Evolutionary conservation across 331 rosid genomes (phyloP), one percentile per base, ranked within the genome.

Genomic region (Spiraea crenata): DNA sequence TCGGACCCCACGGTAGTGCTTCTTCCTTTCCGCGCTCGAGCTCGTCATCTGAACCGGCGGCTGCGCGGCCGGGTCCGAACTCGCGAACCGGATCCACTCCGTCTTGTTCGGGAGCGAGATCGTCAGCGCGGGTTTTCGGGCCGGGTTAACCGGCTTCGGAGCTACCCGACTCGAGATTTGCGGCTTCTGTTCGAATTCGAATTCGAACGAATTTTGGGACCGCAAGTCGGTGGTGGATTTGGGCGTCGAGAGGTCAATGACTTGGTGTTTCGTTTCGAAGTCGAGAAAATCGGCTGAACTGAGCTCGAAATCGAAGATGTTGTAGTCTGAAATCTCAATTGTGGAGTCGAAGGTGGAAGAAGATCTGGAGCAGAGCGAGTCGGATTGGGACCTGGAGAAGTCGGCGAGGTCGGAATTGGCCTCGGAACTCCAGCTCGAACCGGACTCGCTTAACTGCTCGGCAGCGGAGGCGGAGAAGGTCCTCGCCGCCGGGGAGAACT

Each of bases 1-100:
- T 3, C 98, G 82, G 19, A 92, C 98, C 0, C 98, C 98, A 38
- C 98, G 76, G 84, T 92, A 92, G 77, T 83, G 95, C 71, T 57
- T 80, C 67, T 73, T 82, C 84, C 56, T 85, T 31, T 57, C 83
- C 7, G 14, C 57, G 9, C 50, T 72, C 6, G 74, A 20, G 0
- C 16, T 62, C 15, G 61, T n/a, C 12, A 52, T 74, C 80, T 56
- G 58, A 16, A 40, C 74, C 7, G 12, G 31, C 63, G 67, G 73
- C 4, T 67, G 41, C 52, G 17, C 15, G 57, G 63, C 80, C 0
- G 72, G 13, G 3, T 78, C 77, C 11, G 79, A 76, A 3, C 71
- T 67, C 1, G 84, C 80, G 72, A 90, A 92, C 14, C 82, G 85
- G 63, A 92, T 88, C 96, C 90, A 90, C 50, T 81, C 81, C 6